Percentiles rank a stretch among this genome's conserved stretches.
phyloP scores from a whole-genome alignment of 306 rosid genomes.

The Purshia tridentata region DNA sequence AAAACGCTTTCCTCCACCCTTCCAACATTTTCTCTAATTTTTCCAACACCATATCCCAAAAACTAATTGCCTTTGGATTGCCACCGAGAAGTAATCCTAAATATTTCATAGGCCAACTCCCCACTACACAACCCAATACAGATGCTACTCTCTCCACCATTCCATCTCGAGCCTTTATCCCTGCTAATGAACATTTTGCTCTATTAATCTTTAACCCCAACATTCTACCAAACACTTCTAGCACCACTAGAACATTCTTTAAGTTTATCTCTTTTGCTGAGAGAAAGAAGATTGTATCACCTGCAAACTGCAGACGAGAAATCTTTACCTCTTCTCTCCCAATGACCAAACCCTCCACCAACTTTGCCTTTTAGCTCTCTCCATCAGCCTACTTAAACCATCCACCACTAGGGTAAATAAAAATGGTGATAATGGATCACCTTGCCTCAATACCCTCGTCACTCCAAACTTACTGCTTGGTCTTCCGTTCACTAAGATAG shows the following conservation, averaged over 20 bases:
- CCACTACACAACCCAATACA: neutral
- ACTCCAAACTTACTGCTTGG: neutral
- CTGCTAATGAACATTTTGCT: neutral
- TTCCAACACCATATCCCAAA: neutral
- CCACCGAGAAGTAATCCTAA: neutral
- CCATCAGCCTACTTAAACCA: constrained; percentile 6
- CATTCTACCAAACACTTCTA: no score
- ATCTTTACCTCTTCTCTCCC: neutral
- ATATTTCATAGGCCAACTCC: neutral
- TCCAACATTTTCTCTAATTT: neutral
- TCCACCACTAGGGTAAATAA: constrained; percentile 5
- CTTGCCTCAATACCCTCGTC: neutral
- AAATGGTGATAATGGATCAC: neutral
- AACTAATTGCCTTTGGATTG: neutral
- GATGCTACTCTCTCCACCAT: neutral
- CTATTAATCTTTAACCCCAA: neutral
- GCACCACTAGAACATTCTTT: no score
- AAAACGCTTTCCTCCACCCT: neutral
- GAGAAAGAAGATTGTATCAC: neutral
- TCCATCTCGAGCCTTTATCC: neutral
- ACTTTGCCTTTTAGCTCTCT: neutral
- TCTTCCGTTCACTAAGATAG: no score
- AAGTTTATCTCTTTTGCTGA: neutral
- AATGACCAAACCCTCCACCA: neutral
- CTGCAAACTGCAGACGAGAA: neutral